A percentile compares a stretch with the other conserved stretches of the same genome.
Evolutionary conservation across 768 basidiomycete genomes (phyloP).

Genomic region (Pholiota conissans): DNA sequence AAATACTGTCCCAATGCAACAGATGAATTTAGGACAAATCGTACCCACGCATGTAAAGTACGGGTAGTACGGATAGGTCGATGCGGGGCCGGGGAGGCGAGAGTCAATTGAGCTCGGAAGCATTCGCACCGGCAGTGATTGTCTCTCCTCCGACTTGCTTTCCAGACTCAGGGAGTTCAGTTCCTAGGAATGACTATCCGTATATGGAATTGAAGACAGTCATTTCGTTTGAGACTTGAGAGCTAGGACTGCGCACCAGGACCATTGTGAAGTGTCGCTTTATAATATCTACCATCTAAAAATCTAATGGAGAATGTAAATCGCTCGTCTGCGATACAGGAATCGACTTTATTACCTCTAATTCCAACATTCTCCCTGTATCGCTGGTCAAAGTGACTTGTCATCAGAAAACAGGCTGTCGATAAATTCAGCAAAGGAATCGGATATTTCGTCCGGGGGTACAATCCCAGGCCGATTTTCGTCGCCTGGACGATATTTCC

Average conservation of each 20-base stretch:
- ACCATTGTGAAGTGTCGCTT: neutral
- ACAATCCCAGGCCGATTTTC: slow-evolving; percentile 38
- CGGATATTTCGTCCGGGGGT: slow-evolving; percentile 54
- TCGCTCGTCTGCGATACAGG: too few species aligned
- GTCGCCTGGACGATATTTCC: slow-evolving; percentile 67
- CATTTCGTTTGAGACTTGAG: neutral
- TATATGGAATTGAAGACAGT: neutral
- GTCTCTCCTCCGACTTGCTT: neutral
- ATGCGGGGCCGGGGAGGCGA: neutral
- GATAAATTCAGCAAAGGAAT: slow-evolving; percentile 55
- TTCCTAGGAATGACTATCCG: neutral
- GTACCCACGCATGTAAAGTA: neutral
- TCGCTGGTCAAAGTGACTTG: too few species aligned
- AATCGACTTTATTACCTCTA: too few species aligned
- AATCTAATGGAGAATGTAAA: too few species aligned
- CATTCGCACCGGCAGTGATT: neutral
- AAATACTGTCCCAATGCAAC: neutral
- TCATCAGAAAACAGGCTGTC: slow-evolving; percentile 37
- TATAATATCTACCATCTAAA: neutral
- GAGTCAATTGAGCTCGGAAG: neutral
- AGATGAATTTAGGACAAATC: neutral
- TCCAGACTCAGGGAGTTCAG: neutral
- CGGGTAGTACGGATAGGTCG: neutral
- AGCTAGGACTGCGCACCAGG: neutral
- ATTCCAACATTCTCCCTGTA: too few species aligned